These are phyloP conservation scores for Amanita jacksonii DNA, from an alignment of 768 basidiomycete species.

Conservation along the genomic window DNA sequence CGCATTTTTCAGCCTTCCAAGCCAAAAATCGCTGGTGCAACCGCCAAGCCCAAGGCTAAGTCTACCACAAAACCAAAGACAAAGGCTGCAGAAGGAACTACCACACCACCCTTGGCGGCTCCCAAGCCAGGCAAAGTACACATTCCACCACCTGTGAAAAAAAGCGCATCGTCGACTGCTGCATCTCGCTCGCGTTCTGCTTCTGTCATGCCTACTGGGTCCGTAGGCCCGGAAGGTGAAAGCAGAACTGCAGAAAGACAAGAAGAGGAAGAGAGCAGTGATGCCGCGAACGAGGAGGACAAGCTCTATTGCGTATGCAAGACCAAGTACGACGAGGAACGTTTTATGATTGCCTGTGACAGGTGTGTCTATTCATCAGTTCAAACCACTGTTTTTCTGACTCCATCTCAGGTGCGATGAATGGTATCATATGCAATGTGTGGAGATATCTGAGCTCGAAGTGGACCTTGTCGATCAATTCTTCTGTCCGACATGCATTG, in stretches of 20 bases:
- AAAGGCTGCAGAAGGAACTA: constrained; percentile 13
- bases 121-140: constrained; percentile 8
- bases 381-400: constrained; percentile 1
- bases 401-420: constrained; percentile 65
- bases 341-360: constrained; percentile 91
- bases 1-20: not conserved
- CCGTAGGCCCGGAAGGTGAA: constrained; percentile 29
- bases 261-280: constrained; percentile 39
- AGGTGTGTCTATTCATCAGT: constrained; percentile 38
- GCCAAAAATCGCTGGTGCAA: not conserved
- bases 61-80: constrained; percentile 5
- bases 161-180: constrained; percentile 5
- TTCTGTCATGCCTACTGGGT: constrained; percentile 51
- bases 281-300: constrained; percentile 42
- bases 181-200: constrained; percentile 57
- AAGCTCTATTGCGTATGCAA: constrained; percentile 86
- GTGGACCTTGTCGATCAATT: constrained; percentile 90
- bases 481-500: constrained; percentile 73
- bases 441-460: constrained; percentile 70
- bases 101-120: constrained; percentile 5
- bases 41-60: constrained; percentile 7
- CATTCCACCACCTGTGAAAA: constrained; percentile 8
- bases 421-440: constrained; percentile 88
- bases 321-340: constrained; percentile 79
- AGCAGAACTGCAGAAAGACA: constrained; percentile 27